These are phyloP conservation scores for Macrophomina pseudophaseolina DNA, from an alignment of 2,329 filamentous ascomycete genomes.

Conservation along the genomic window DNA sequence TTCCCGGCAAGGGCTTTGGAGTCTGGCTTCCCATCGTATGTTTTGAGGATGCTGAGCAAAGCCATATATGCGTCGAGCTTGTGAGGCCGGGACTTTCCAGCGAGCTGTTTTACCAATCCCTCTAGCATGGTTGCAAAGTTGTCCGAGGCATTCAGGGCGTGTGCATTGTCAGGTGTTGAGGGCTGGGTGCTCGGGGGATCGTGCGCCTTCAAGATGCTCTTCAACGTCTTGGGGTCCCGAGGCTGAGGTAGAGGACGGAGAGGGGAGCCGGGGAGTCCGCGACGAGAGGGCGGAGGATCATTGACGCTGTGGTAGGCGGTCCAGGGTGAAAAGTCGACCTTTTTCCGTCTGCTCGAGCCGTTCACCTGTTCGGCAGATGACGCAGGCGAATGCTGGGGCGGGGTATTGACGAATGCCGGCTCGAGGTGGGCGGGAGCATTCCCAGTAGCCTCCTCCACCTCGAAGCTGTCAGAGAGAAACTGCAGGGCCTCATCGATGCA, in stretches of 20 bases:
- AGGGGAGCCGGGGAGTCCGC: slow-evolving; percentile 39
- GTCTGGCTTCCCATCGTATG: slow-evolving; percentile 77
- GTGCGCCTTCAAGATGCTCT: slow-evolving; percentile 81
- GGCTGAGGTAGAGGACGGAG: slow-evolving; percentile 55
- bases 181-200: slow-evolving; percentile 37
- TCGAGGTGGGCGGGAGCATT: slow-evolving; percentile 27
- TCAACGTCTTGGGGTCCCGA: slow-evolving; percentile 62
- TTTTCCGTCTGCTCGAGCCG: slow-evolving; percentile 55
- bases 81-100: slow-evolving; percentile 71
- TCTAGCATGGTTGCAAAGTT: slow-evolving; percentile 82
- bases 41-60: slow-evolving; percentile 74
- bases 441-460: slow-evolving; percentile 39
- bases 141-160: slow-evolving; percentile 54
- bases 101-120: slow-evolving; percentile 80
- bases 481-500: slow-evolving; percentile 47
- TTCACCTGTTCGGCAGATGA: slow-evolving; percentile 45
- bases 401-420: slow-evolving; percentile 36
- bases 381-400: slow-evolving; percentile 51
- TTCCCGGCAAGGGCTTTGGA: slow-evolving; percentile 62
- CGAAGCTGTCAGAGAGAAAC: slow-evolving; percentile 50
- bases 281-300: slow-evolving; percentile 35
- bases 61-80: slow-evolving; percentile 87
- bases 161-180: slow-evolving; percentile 28
- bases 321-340: slow-evolving; percentile 67
- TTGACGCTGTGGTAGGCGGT: slow-evolving; percentile 57